phyloP scores from a whole-genome alignment of 768 basidiomycete species.

The Cytidiella melzeri region DNA sequence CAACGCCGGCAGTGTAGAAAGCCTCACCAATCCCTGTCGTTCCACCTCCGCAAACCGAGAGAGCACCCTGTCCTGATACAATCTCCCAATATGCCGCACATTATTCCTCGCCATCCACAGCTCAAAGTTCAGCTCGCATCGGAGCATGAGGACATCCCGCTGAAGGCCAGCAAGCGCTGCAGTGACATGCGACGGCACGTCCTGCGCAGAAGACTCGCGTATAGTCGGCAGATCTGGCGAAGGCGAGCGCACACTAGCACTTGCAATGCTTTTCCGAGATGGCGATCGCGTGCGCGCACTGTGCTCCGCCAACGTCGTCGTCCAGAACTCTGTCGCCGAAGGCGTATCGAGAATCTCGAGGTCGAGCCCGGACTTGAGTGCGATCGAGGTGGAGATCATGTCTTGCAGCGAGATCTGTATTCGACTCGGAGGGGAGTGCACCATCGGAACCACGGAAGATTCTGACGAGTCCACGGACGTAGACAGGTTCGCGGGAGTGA shows the following conservation, averaged over 20 bases:
- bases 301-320: conserved; percentile 36
- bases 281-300: conserved; percentile 18
- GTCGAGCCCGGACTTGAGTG: conserved; percentile 65
- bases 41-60: conserved; percentile 75
- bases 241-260: conserved; percentile 8
- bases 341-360: conserved; percentile 45
- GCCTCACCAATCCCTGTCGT: conserved; percentile 68
- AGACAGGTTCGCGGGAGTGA: conserved; percentile 2
- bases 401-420: conserved; percentile 57
- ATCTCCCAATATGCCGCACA: conserved; percentile 72
- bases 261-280: conserved; percentile 16
- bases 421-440: conserved; percentile 2
- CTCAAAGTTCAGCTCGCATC: conserved; percentile 83
- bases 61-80: conserved; percentile 68
- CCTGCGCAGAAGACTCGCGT: background rate
- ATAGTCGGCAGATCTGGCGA: background rate
- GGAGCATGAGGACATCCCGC: conserved; percentile 64
- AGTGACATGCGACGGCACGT: conserved; percentile 43
- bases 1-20: too few species aligned
- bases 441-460: conserved; percentile 9
- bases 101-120: conserved; percentile 80
- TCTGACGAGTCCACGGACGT: conserved; percentile 8
- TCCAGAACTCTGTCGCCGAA: conserved; percentile 49
- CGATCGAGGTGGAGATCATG: conserved; percentile 67
- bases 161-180: conserved; percentile 68